Evolutionary conservation across 140 eudicot genomes (phyloP), one percentile per base, ranked within the genome.

Genomic region (Oenanthe javanica): DNA sequence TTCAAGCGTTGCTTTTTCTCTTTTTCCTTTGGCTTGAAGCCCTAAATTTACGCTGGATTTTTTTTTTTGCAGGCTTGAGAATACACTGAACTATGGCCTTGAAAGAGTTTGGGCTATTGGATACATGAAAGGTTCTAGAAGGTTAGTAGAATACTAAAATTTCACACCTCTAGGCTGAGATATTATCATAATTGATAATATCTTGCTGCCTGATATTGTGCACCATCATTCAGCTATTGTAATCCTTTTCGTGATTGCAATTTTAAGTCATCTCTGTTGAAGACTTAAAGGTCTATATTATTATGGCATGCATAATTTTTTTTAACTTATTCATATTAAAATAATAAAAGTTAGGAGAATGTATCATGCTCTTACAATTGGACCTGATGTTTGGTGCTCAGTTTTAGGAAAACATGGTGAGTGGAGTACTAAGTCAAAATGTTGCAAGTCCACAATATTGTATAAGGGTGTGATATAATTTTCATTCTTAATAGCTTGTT

Each of bases 91-190:
- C 83, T 94, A 94, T 83, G 97, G 96, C 77, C 97, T 92, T 83
- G 97, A 94, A 90, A 94, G 98, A 82, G 98, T 92, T 52, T 94
- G 98, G 98, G 96, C 96, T 71, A 84, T 94, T 84, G 98, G 97
- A 61, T 92, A 86, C 89, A 92, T 94, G 89, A 94, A 90, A 87
- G 86, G 97, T 83, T 94, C 98, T 40, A 91, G 98, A n/a, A 80
- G 98, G 98, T 94, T 77, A 72, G 93, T 84, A 80, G 74, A 40
- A 40, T 31, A 31, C 31, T 31, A 31, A 31, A 31, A 31, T 31
- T 31, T 31, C 31, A 31, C 31, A 31, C 31, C 31, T 31, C 31
- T 31, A 31, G 31, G 31, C 31, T 31, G 31, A 31, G 31, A 31
- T 31, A 31, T 31, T 31, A 31, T 31, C 31, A n/a, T n/a, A 31